Base-by-base conservation (phyloP, 1,284 basidiomycete species). In the Cryptococcus neoformans region DNA sequence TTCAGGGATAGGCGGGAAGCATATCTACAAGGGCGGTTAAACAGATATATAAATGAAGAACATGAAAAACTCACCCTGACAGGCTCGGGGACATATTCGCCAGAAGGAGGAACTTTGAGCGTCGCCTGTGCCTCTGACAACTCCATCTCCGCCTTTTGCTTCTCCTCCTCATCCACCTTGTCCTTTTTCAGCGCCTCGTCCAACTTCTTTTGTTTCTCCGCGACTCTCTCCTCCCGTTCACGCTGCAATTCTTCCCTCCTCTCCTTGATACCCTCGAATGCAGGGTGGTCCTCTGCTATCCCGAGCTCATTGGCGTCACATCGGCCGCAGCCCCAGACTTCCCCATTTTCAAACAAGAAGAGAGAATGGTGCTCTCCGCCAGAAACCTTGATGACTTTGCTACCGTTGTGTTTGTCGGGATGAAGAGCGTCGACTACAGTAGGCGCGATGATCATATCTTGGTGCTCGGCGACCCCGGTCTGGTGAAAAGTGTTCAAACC, bases 321-420 rank as follows among this genome's bases (percentile, higher is more conserved):
- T 45, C 90, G 84, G 3, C 92, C 92, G 65, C 86, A 87, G 1
- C 85, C 89, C 74, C 84, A 95, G 2, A 97, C 90, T 62, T 87
- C 83, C 54, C 93, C 93, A 51, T 86, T 84, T 53, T 84, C 82
- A 28, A 92, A 87, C 60, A 93, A 80, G 81, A 97, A 97, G 37
- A 95, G 77, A 0, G 90, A 87, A 74, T 97, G 91, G 70, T 93
- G 88, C 62, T 89, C 86, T 45, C 93, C 93, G 49, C 79, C 72
- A 44, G 74, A 63, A 54, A 81, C 77, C 61, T 77, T 68, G 50
- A 89, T 80, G 54, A 94, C 86, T 6, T 80, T 80, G 21, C 86
- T 84, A 37, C 85, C 89, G 39, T 77, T 81, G 54, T 93, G 86
- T 36, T 84, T 80, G 28, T 82, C 78, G 44, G 87, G 88, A 66